Base-by-base conservation (phyloP, 495 filamentous ascomycete species). In the Penicillium steckii region DNA sequence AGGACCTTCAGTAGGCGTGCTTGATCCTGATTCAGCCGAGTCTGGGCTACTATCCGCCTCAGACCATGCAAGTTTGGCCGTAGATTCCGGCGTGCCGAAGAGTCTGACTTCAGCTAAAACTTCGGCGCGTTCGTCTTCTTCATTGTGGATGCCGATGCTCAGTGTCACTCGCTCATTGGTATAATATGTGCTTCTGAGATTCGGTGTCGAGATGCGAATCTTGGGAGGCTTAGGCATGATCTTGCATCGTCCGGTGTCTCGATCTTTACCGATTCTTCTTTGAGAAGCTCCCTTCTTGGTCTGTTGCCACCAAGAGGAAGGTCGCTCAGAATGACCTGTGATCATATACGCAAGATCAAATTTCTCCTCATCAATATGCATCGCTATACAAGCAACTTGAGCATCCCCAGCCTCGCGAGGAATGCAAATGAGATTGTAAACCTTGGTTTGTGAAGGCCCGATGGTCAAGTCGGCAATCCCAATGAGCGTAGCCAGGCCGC, bases 151-250 rank as follows among this genome's bases (percentile, higher is more conserved):
- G 23, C 86, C 79, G 30, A 97, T 75, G 13, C 76, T 72, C 38
- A 97, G 67, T 8, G 60, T 60, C 33, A 96, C 77, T 2, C 70
- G 62, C 69, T 99, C 94, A 61, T 93, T 85, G 2, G 85, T 86
- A 60, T 95, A 97, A 67, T 94, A 95, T 26, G 87, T 82, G 19
- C 82, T 74, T 48, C 75, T 73, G 40, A 86, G 68, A 40, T 82
- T 77, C 2, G 79, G 72, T 18, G 88, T 67, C 22, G 73, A 77
- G 27, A 97, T 80, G 52, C 88, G 82, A 69, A 99, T 85, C 65
- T 97, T 97, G 0, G 94, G 94, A 33, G 94, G 94, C 62, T 94
- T 88, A 4, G 93, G 94, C 49, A 90, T 75, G 27, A 97, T 84
- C 41, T 80, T 88, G 87, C 77, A 55, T 13, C 48, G 61, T 24